Evolutionary conservation across 73 alveolate genomes (phyloP).

Genomic region (Stentor roeselii): DNA sequence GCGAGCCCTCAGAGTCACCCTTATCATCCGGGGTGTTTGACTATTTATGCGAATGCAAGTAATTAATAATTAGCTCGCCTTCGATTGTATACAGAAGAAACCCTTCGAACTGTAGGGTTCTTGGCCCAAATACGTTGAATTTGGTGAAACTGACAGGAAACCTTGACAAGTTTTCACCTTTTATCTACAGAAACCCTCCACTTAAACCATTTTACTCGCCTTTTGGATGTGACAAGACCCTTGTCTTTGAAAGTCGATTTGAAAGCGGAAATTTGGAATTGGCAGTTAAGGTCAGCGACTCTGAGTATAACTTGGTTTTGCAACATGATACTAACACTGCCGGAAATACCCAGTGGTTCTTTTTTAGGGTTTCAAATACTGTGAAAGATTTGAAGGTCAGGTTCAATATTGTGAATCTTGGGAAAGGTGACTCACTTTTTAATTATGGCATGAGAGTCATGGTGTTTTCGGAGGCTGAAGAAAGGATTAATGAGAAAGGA

Average conservation of each 20-base stretch:
- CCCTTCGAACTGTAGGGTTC: neutral
- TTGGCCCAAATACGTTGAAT: neutral
- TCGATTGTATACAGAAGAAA: neutral
- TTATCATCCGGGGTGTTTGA: neutral
- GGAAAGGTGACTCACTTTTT: conserved; percentile 90
- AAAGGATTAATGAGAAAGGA: conserved; percentile 50
- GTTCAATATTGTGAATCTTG: conserved; percentile 92
- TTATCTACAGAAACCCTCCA: neutral
- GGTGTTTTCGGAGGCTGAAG: conserved; percentile 72
- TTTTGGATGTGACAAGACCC: conserved; percentile 64
- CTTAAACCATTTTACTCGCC: conserved; percentile 67
- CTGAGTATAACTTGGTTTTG: conserved; percentile 88
- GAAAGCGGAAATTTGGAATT: conserved; percentile 94
- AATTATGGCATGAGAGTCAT: conserved; percentile 95
- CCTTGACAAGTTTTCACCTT: neutral
- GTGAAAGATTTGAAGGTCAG: conserved; percentile 83
- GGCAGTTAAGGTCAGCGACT: conserved; percentile 71
- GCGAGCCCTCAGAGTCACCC: neutral
- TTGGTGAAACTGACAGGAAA: neutral
- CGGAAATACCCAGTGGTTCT: conserved; percentile 97
- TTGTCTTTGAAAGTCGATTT: conserved; percentile 92
- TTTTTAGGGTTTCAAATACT: conserved; percentile 87
- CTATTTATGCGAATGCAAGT: neutral
- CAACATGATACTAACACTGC: conserved; percentile 95
- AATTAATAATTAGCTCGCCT: neutral